These are phyloP conservation scores for Eragrostis tef DNA, from an alignment of 202 grass and related monocot genomes.

Conservation along the genomic window DNA sequence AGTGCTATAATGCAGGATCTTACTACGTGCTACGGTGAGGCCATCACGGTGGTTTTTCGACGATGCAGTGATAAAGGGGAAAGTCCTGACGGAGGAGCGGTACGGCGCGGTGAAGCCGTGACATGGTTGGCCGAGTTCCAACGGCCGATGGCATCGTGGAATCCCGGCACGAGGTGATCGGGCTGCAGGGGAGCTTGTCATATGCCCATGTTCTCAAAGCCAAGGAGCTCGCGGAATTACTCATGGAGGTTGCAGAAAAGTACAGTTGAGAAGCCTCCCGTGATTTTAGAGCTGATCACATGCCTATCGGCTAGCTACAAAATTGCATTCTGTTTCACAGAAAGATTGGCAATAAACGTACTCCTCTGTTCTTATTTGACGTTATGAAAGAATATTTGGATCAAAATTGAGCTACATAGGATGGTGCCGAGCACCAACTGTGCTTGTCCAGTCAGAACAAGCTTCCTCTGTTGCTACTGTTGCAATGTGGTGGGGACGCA, in stretches of 20 bases:
- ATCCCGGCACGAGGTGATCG: conserved; percentile 38
- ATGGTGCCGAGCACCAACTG: too few species aligned
- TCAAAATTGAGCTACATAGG: too few species aligned
- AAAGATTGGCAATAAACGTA: too few species aligned
- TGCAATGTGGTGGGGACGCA: too few species aligned
- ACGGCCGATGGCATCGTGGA: neutral
- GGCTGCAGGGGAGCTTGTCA: conserved; percentile 39
- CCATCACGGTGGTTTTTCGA: conserved; percentile 47
- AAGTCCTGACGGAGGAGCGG: conserved; percentile 36
- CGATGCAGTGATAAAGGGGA: conserved; percentile 6
- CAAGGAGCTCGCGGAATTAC: conserved; percentile 1
- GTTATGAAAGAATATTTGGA: too few species aligned
- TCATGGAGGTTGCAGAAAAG: conserved; percentile 28
- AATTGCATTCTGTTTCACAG: too few species aligned
- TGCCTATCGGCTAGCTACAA: too few species aligned
- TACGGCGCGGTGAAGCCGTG: conserved; percentile 36
- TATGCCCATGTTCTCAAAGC: conserved; percentile 47
- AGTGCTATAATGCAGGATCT: conserved; percentile 61
- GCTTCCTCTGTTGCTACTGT: too few species aligned
- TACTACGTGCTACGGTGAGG: too few species aligned
- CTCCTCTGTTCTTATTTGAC: too few species aligned
- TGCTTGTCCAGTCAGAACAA: too few species aligned
- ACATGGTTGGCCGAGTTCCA: conserved; percentile 34
- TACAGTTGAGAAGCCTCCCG: conserved; percentile 1
- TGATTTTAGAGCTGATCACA: too few species aligned